phyloP scores from a whole-genome alignment of 441 rosid species.

The Metrosideros polymorpha region DNA sequence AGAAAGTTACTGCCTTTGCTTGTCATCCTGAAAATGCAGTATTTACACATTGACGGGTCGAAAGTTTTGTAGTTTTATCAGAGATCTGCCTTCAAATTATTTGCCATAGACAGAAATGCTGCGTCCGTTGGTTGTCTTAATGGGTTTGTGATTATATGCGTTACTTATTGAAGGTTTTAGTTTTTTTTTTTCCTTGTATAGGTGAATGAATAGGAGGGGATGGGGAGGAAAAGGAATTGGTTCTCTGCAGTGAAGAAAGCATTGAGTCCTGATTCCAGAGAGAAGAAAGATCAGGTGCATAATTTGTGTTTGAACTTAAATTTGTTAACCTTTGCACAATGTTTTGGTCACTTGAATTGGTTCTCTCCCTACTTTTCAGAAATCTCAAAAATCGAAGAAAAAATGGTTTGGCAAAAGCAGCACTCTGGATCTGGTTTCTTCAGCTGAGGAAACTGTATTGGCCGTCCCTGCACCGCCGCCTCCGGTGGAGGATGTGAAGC shows the following conservation, averaged over 20 bases:
- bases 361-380: conserved; percentile 21
- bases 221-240: conserved; percentile 80
- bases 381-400: conserved; percentile 32
- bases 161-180: neutral
- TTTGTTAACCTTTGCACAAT: neutral
- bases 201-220: conserved; percentile 20
- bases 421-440: conserved; percentile 20
- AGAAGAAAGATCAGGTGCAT: conserved; percentile 30
- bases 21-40: neutral
- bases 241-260: conserved; percentile 70
- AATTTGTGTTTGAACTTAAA: neutral
- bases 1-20: neutral
- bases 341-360: neutral
- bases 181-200: neutral
- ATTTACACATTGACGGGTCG: neutral
- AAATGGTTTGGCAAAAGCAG: conserved; percentile 40
- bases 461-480: neutral
- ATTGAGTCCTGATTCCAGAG: conserved; percentile 46
- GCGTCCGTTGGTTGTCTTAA: neutral
- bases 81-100: neutral
- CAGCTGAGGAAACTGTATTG: conserved; percentile 20
- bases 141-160: neutral
- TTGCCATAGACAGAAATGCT: neutral
- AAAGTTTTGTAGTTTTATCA: neutral
- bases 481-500: conserved; percentile 24